Conservation (phyloP, 1,139 yeast species). For the Wickerhamomyces sp. region DNA sequence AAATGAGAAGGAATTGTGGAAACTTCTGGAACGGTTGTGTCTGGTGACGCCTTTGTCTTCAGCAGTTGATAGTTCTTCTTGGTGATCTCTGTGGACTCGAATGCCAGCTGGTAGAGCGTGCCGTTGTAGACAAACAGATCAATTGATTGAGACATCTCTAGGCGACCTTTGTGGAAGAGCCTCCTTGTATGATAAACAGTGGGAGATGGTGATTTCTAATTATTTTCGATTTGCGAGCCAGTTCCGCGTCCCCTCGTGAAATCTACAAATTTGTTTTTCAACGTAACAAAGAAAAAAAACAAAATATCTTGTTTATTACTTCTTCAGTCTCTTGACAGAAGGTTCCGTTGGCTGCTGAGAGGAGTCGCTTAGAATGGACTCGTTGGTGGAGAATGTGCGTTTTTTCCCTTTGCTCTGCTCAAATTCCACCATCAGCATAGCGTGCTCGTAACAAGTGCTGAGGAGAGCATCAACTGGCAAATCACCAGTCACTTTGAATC, state of each 20-base stretch:
- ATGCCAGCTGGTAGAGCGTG: neutral
- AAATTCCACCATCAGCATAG: neutral
- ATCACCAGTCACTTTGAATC: neutral
- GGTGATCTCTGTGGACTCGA: neutral
- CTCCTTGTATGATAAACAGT: no score
- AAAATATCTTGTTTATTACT: no score
- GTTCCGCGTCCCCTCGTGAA: no score
- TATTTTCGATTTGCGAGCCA: no score
- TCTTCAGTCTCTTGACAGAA: neutral
- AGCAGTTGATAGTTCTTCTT: neutral
- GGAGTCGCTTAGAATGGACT: no score
- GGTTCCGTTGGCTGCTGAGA: no score
- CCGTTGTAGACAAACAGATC: neutral
- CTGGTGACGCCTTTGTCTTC: neutral
- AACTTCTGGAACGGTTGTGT: neutral
- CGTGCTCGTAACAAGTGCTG: neutral
- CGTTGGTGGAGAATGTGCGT: no score
- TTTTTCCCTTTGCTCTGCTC: neutral
- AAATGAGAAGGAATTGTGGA: constrained; percentile 9
- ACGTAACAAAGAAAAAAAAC: no score
- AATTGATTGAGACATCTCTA: neutral
- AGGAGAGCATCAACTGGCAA: neutral
- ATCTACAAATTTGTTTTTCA: no score
- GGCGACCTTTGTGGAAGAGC: no score
- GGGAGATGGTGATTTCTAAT: no score